These are phyloP conservation scores for Pisolithus microcarpus DNA, from an alignment of 768 basidiomycete genomes.

Conservation along the genomic window DNA sequence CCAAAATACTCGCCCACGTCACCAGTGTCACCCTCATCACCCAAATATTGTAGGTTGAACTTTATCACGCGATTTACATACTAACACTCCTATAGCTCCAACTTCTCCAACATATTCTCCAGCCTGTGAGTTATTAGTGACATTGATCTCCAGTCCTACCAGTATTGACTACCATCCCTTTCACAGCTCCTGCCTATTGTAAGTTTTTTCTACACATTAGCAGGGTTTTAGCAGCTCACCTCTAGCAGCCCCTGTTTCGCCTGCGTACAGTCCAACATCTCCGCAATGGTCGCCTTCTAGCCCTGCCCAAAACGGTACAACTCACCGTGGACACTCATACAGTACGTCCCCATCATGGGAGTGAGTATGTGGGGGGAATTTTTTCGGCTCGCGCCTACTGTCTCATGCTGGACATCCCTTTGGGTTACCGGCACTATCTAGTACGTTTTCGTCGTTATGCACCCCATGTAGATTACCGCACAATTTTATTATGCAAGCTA, in stretches of 20 bases:
- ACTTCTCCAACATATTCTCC: slow-evolving; percentile 86
- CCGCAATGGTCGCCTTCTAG: slow-evolving; percentile 80
- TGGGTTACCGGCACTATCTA: slow-evolving; percentile 11
- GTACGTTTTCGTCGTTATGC: slow-evolving; percentile 17
- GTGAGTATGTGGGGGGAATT: slow-evolving; percentile 17
- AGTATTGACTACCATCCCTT: slow-evolving; percentile 3
- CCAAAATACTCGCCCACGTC: slow-evolving; percentile 93
- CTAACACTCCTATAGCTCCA: slow-evolving; percentile 46
- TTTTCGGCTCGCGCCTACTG: slow-evolving; percentile 7
- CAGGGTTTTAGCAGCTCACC: slow-evolving; percentile 12
- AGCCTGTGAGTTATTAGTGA: slow-evolving; percentile 53
- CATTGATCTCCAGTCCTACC: neutral
- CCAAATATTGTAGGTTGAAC: slow-evolving; percentile 72
- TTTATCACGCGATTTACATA: neutral
- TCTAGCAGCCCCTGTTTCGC: slow-evolving; percentile 66
- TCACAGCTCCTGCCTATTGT: slow-evolving; percentile 75
- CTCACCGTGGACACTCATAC: slow-evolving; percentile 36
- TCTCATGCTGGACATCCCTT: neutral
- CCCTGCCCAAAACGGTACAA: slow-evolving; percentile 51
- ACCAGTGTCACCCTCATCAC: slow-evolving; percentile 85
- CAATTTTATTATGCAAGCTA: slow-evolving; percentile 20
- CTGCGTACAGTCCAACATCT: slow-evolving; percentile 80
- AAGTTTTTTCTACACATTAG: slow-evolving; percentile 23
- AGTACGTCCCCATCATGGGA: slow-evolving; percentile 49
- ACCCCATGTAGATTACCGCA: slow-evolving; percentile 31